phyloP scores from a whole-genome alignment of 768 basidiomycete species.

The Tubosaeta sp. region DNA sequence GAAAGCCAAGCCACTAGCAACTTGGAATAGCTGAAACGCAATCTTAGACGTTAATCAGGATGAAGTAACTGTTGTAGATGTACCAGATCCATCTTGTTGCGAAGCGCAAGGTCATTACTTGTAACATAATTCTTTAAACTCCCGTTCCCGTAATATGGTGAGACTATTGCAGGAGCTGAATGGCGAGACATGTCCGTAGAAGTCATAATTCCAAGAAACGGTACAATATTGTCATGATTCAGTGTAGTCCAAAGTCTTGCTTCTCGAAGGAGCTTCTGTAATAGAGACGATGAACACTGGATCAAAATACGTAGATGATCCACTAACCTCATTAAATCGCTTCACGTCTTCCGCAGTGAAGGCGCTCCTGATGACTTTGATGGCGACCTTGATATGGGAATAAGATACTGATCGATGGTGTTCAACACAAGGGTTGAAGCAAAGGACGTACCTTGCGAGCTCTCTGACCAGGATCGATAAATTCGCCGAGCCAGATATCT shows the following conservation, averaged over 20 bases:
- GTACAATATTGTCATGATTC: constrained; percentile 21
- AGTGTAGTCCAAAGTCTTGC: constrained; percentile 25
- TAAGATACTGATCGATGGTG: neutral
- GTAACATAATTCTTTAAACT: constrained; percentile 17
- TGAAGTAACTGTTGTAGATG: neutral
- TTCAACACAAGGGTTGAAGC: neutral
- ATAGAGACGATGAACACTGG: neutral
- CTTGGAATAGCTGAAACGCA: constrained; percentile 15
- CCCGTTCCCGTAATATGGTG: constrained; percentile 24
- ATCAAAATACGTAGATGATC: neutral
- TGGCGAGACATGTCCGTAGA: constrained; percentile 15
- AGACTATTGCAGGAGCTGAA: constrained; percentile 21
- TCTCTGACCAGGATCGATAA: constrained; percentile 7
- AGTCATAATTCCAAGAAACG: constrained; percentile 21
- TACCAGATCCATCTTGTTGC: constrained; percentile 23
- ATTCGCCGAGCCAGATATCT: constrained; percentile 23
- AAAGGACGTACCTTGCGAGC: constrained; percentile 5
- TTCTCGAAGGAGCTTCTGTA: constrained; percentile 27
- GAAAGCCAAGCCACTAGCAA: constrained; percentile 21
- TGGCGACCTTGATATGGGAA: constrained; percentile 17
- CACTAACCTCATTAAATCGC: constrained; percentile 19
- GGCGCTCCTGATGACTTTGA: constrained; percentile 24
- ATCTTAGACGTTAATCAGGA: neutral
- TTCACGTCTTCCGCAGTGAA: constrained; percentile 14
- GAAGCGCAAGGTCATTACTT: constrained; percentile 3